phyloP scores from a whole-genome alignment of 208 protist species.

The Acanthamoeba triangularis region DNA sequence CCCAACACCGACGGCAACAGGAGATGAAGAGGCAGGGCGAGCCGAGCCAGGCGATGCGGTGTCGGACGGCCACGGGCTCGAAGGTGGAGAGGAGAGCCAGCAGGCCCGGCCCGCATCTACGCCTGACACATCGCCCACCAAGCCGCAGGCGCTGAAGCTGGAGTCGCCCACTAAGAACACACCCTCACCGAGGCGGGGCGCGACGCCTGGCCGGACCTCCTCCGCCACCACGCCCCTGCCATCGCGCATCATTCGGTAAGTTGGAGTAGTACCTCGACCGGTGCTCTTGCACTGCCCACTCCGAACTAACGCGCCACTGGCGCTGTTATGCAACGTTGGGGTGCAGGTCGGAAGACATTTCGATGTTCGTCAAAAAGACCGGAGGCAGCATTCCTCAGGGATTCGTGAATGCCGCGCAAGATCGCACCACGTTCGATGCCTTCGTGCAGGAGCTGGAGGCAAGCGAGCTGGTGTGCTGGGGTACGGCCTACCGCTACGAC shows the following conservation, averaged over 20 bases:
- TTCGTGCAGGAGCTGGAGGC: conserved; percentile 22
- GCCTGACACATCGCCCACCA: background rate
- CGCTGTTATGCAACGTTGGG: background rate
- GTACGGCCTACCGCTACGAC: conserved; percentile 37
- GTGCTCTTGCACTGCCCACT: too few relatives aligned
- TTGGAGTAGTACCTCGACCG: too few relatives aligned
- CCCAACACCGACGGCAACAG: background rate
- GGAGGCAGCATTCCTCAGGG: conserved; percentile 39
- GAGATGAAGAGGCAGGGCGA: background rate
- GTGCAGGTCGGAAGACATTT: conserved; percentile 28
- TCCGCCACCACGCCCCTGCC: background rate
- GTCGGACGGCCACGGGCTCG: too few relatives aligned
- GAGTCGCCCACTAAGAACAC: background rate
- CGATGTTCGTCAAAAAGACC: conserved; percentile 41
- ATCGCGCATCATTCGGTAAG: conserved; percentile 46
- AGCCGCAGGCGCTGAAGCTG: background rate
- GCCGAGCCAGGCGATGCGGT: background rate
- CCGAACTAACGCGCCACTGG: background rate
- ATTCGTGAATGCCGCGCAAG: background rate
- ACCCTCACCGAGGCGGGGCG: background rate
- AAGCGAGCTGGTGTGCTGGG: conserved; percentile 62
- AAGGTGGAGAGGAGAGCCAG: background rate
- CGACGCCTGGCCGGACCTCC: background rate
- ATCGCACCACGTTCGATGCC: conserved; percentile 22
- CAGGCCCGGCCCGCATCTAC: background rate